These are phyloP conservation scores for Cylindrotheca fusiformis DNA, from an alignment of 108 stramenopile genomes.

Conservation along the genomic window DNA sequence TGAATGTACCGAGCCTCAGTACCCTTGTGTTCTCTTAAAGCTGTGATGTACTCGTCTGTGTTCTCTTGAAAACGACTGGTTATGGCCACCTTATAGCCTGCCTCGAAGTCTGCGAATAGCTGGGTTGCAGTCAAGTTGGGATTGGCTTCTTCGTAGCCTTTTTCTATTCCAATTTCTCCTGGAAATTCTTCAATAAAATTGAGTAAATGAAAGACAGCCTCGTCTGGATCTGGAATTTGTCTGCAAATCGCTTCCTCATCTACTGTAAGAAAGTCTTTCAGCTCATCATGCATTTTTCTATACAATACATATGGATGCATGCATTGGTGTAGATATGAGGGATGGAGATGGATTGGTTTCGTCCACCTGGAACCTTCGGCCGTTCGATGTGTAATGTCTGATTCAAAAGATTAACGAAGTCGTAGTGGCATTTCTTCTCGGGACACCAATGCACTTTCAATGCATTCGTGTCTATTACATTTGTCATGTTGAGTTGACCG, in stretches of 20 bases:
- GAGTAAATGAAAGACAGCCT: too few relatives aligned
- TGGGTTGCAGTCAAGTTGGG: constrained; percentile 24
- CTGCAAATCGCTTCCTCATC: constrained; percentile 25
- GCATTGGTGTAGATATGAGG: not conserved
- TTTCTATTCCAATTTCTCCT: not conserved
- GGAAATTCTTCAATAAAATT: constrained; percentile 42
- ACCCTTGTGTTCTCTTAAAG: constrained; percentile 28
- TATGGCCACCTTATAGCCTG: constrained; percentile 52
- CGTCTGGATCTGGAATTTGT: constrained; percentile 17
- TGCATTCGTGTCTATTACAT: constrained; percentile 4
- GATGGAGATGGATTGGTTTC: too few relatives aligned
- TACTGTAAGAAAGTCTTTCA: constrained; percentile 24
- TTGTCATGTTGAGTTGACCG: not conserved
- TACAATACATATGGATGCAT: constrained; percentile 4
- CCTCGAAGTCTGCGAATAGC: constrained; percentile 29
- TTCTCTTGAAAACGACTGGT: constrained; percentile 15
- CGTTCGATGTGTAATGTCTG: not conserved
- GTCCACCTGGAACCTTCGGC: too few relatives aligned
- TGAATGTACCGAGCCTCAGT: constrained; percentile 32
- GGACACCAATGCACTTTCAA: not conserved
- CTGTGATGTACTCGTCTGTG: constrained; percentile 23
- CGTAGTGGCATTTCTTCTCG: too few relatives aligned
- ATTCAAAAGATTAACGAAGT: too few relatives aligned
- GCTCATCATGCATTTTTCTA: constrained; percentile 22
- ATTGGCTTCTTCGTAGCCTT: constrained; percentile 47